Evolutionary conservation across 2,329 filamentous ascomycete genomes (phyloP).

Genomic region (Hypoxylon sp.): DNA sequence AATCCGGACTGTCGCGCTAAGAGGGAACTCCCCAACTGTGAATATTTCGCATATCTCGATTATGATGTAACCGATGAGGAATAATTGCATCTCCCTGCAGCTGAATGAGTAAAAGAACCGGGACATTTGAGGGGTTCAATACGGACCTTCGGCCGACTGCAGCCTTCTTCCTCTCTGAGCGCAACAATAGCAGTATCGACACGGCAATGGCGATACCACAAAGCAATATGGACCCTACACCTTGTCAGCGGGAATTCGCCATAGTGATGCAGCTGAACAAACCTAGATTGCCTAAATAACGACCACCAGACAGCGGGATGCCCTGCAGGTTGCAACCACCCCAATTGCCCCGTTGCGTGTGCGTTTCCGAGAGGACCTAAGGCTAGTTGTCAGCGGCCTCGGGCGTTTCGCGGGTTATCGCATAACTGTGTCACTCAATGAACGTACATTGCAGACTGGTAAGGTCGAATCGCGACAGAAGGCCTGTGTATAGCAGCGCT

Average conservation of each 20-base stretch:
- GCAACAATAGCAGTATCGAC: constrained; percentile 77
- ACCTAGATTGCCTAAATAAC: constrained; percentile 87
- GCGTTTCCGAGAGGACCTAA: constrained; percentile 74
- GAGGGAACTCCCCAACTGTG: constrained; percentile 89
- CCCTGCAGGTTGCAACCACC: constrained; percentile 82
- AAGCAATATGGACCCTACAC: constrained; percentile 86
- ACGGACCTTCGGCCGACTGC: constrained; percentile 91
- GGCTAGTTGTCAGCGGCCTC: constrained; percentile 37
- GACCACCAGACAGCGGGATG: constrained; percentile 76
- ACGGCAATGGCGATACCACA: constrained; percentile 81
- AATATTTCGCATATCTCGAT: constrained; percentile 97
- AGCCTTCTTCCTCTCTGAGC: constrained; percentile 90
- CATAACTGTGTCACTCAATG: constrained; percentile 7
- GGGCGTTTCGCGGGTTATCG: constrained; percentile 16
- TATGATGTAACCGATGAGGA: constrained; percentile 87
- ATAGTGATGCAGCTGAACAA: constrained; percentile 53
- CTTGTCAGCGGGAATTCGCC: constrained; percentile 43
- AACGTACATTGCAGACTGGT: constrained; percentile 85
- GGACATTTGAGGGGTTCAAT: constrained; percentile 6
- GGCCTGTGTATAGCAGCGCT: constrained; percentile 65
- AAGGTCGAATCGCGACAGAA: constrained; percentile 89
- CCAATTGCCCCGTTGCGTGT: constrained; percentile 73
- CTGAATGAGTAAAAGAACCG: constrained; percentile 46
- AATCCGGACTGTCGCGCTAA: constrained; percentile 77
- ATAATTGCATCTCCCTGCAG: constrained; percentile 93